Percentiles rank a stretch among this genome's conserved stretches.
These are phyloP conservation scores for Vigna angularis DNA, from an alignment of 306 rosid species.

Conservation along the genomic window DNA sequence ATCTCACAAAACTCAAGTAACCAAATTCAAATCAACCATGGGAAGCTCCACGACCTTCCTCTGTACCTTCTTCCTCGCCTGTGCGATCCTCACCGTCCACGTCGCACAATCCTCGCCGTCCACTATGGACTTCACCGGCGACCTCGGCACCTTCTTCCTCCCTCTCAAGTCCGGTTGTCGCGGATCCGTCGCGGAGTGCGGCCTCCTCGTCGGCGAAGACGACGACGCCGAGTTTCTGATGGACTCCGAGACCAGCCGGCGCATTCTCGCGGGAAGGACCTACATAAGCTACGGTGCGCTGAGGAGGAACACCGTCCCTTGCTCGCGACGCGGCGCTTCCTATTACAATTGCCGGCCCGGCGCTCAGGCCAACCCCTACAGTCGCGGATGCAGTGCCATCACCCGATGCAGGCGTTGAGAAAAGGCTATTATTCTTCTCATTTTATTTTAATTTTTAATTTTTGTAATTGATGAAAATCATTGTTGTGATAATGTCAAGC, in stretches of 20 bases:
- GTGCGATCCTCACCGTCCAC: constrained; percentile 68
- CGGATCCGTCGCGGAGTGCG: constrained; percentile 73
- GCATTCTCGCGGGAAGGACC: constrained; percentile 66
- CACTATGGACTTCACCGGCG: constrained; percentile 16
- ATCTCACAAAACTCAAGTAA: not conserved
- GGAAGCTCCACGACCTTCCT: constrained; percentile 47
- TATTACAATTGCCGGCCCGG: constrained; percentile 93
- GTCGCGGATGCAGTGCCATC: constrained; percentile 83
- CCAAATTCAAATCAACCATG: constrained; percentile 43
- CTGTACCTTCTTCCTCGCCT: constrained; percentile 43
- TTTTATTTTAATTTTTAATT: not conserved
- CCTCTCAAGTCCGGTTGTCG: constrained; percentile 54
- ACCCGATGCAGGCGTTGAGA: constrained; percentile 84
- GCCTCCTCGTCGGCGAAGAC: constrained; percentile 53
- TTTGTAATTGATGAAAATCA: constrained; percentile 45
- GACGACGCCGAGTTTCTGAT: constrained; percentile 68
- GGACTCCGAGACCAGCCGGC: constrained; percentile 90
- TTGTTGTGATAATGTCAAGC: constrained; percentile 34
- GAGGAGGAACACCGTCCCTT: constrained; percentile 89
- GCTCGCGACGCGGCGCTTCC: constrained; percentile 94
- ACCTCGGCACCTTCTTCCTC: constrained; percentile 48
- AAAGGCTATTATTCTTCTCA: not conserved
- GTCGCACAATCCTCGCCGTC: constrained; percentile 49
- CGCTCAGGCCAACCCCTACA: constrained; percentile 91
- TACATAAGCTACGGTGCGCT: constrained; percentile 98